These are phyloP conservation scores for Hexamita inflata DNA, from an alignment of 208 protist species.

Conservation along the genomic window DNA sequence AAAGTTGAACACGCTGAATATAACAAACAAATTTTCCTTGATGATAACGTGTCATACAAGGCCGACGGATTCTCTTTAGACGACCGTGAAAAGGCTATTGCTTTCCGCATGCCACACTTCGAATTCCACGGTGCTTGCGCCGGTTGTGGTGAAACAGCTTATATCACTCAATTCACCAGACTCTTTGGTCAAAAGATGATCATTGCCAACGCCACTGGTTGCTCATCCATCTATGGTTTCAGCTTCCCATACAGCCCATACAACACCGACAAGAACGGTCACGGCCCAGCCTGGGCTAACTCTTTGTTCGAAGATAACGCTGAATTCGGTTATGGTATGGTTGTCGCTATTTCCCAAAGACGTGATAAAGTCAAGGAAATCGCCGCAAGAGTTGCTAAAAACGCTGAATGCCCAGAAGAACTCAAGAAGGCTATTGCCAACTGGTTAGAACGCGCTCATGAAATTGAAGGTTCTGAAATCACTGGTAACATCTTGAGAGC, in stretches of 20 bases:
- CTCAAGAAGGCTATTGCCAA: not conserved
- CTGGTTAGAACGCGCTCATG: conserved; percentile 8
- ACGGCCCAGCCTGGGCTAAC: conserved; percentile 43
- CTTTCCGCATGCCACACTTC: conserved; percentile 55
- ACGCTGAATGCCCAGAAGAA: not conserved
- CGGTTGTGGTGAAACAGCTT: conserved; percentile 58
- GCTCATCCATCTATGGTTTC: conserved; percentile 39
- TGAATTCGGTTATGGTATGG: conserved; percentile 42
- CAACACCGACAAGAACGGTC: conserved; percentile 29
- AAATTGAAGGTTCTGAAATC: not conserved
- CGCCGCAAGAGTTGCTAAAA: not conserved
- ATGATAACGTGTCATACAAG: conserved; percentile 10
- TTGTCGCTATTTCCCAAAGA: conserved; percentile 14
- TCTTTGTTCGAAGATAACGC: conserved; percentile 49
- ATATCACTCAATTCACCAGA: conserved; percentile 58
- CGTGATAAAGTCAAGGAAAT: conserved; percentile 15
- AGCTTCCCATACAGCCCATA: conserved; percentile 35
- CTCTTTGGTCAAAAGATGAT: conserved; percentile 56
- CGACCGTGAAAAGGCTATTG: conserved; percentile 18
- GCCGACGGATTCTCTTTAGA: conserved; percentile 8
- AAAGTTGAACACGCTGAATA: conserved; percentile 34
- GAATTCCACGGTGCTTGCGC: conserved; percentile 59
- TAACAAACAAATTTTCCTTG: conserved; percentile 49
- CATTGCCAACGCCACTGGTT: conserved; percentile 60
- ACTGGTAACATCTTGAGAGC: not conserved